Evolutionary conservation across 1,139 yeast species (phyloP).

Genomic region (Nadsonia commutata): DNA sequence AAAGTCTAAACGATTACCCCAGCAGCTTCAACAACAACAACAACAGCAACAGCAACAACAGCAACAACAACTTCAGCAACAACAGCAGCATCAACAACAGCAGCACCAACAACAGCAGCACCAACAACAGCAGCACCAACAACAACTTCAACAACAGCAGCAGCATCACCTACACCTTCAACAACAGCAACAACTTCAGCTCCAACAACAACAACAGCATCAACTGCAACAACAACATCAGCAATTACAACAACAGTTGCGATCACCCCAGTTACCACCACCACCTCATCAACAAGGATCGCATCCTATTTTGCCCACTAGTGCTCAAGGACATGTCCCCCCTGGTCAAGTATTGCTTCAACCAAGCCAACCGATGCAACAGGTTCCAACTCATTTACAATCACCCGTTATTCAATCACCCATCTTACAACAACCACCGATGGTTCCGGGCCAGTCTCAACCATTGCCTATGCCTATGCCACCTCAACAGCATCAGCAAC

Average conservation of each 20-base stretch:
- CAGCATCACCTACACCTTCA: conserved; percentile 15
- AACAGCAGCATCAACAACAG: conserved; percentile 8
- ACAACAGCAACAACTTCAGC: conserved; percentile 11
- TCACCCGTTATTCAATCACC: conserved; percentile 1
- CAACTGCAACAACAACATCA: conserved; percentile 7
- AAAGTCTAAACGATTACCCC: no score
- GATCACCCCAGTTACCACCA: background rate
- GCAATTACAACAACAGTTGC: conserved; percentile 1
- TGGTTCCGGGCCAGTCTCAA: background rate
- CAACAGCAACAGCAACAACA: conserved; percentile 8
- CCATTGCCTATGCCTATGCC: conserved; percentile 2
- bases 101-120: conserved; percentile 14
- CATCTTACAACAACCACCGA: background rate
- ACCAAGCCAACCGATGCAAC: conserved; percentile 2
- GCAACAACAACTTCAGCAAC: conserved; percentile 6
- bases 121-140: conserved; percentile 7
- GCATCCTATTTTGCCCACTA: conserved; percentile 1
- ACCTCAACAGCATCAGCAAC: conserved; percentile 8
- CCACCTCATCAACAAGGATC: background rate
- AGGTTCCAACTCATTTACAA: conserved; percentile 1
- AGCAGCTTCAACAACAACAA: conserved; percentile 7
- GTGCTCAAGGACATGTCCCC: background rate
- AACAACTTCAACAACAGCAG: conserved; percentile 13
- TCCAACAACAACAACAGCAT: conserved; percentile 7
- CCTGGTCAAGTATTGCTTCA: background rate